phyloP scores from a whole-genome alignment of 306 rosid species.

The Dalbergia cultrata region DNA sequence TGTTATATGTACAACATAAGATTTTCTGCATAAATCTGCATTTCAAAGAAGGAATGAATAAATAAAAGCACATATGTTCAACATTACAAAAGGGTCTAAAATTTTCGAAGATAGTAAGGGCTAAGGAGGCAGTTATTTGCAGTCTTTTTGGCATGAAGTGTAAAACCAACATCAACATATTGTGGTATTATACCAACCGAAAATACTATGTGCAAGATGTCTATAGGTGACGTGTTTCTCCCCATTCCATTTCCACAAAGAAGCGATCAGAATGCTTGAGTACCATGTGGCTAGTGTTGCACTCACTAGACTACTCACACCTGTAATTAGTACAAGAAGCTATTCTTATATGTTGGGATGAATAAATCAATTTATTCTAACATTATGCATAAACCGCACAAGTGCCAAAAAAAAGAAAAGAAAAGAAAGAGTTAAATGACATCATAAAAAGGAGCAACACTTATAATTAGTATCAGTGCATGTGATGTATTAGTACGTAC shows the following conservation, averaged over 20 bases:
- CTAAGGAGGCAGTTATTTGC: slow-evolving; percentile 8
- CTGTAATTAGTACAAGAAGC: slow-evolving; percentile 47
- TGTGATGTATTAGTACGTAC: no score
- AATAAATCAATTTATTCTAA: background rate
- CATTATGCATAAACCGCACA: background rate
- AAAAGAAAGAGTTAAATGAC: no score
- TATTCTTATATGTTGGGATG: background rate
- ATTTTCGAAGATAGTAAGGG: background rate
- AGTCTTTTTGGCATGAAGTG: background rate
- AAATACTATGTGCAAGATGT: slow-evolving; percentile 68
- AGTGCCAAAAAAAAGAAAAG: no score
- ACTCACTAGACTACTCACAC: slow-evolving; percentile 71
- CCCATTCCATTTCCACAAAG: slow-evolving; percentile 87
- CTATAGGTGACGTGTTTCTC: slow-evolving; percentile 74
- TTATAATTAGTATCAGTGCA: no score
- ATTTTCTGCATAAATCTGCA: slow-evolving; percentile 9
- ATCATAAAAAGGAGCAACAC: no score
- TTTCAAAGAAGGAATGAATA: background rate
- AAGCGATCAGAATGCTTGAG: slow-evolving; percentile 76
- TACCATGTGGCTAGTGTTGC: slow-evolving; percentile 85
- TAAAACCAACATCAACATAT: slow-evolving; percentile 7
- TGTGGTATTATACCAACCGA: slow-evolving; percentile 53
- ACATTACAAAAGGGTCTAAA: background rate
- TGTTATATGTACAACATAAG: background rate
- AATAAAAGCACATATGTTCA: background rate